Conservation (phyloP, 164 flowering plant species). For the Houttuynia cordata region DNA sequence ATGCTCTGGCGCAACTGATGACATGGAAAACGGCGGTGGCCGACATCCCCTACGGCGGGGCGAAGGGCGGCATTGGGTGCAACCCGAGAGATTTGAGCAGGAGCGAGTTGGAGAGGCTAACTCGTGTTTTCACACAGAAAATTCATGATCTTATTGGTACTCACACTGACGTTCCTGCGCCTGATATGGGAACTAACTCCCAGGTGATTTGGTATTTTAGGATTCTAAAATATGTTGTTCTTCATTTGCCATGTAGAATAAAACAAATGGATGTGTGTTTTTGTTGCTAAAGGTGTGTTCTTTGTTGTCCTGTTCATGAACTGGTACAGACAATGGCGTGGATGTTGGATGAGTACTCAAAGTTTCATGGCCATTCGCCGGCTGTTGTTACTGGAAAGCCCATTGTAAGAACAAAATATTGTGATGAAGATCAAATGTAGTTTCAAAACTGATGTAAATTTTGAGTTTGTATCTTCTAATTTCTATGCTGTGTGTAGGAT, state of each 20-base stretch:
- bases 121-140: slow-evolving; percentile 81
- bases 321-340: slow-evolving; percentile 70
- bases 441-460: neutral
- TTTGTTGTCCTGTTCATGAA: neutral
- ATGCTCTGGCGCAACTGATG: slow-evolving; percentile 80
- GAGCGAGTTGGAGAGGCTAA: slow-evolving; percentile 63
- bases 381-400: slow-evolving; percentile 85
- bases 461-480: neutral
- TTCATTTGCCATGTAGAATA: too few species aligned
- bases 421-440: too few species aligned
- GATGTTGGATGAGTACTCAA: slow-evolving; percentile 82
- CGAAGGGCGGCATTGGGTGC: slow-evolving; percentile 84
- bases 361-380: slow-evolving; percentile 78
- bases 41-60: slow-evolving; percentile 75
- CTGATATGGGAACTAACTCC: slow-evolving; percentile 81
- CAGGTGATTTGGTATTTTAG: slow-evolving; percentile 25
- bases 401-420: slow-evolving; percentile 28
- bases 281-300: neutral
- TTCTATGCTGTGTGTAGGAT: slow-evolving; percentile 32
- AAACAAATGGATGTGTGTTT: neutral
- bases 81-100: slow-evolving; percentile 43
- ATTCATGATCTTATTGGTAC: slow-evolving; percentile 76
- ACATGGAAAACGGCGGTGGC: slow-evolving; percentile 87
- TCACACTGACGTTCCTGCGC: slow-evolving; percentile 77
- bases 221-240: neutral